Conservation (phyloP, 2,329 filamentous ascomycete species). For the Cryphonectria carpinicola region DNA sequence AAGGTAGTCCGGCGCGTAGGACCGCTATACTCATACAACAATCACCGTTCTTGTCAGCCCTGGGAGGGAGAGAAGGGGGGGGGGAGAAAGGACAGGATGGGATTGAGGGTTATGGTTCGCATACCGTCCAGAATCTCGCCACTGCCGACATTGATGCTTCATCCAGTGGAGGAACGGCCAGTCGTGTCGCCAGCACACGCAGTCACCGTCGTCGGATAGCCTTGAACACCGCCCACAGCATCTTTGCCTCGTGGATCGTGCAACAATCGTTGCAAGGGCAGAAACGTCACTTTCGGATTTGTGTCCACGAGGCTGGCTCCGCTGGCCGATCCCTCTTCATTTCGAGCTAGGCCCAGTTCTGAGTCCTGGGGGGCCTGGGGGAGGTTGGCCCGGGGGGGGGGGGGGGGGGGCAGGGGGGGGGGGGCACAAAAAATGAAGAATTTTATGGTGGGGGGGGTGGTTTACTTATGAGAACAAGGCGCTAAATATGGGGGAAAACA, state of each 20-base stretch:
- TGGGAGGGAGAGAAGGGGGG: neutral
- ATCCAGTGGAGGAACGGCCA: constrained; percentile 8
- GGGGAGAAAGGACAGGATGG: neutral
- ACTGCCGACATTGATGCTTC: constrained; percentile 39
- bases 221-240: constrained; percentile 45
- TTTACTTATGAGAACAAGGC: too few species aligned
- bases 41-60: constrained; percentile 12
- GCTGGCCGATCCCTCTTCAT: constrained; percentile 21
- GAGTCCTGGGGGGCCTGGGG: neutral
- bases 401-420: too few species aligned
- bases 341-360: constrained; percentile 20
- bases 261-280: neutral
- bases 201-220: constrained; percentile 49
- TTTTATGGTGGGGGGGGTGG: too few species aligned
- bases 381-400: neutral
- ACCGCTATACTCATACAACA: constrained; percentile 55
- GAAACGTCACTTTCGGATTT: constrained; percentile 9
- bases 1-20: constrained; percentile 87
- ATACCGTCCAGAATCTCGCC: constrained; percentile 53
- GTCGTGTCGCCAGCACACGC: constrained; percentile 42
- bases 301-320: constrained; percentile 11
- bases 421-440: too few species aligned
- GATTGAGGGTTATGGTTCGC: constrained; percentile 1
- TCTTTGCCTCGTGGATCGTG: constrained; percentile 31
- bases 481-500: too few species aligned